Percentiles rank a stretch among this genome's conserved stretches.
Evolutionary conservation across 768 basidiomycete species (phyloP).

Genomic region (Agaricus blazei): DNA sequence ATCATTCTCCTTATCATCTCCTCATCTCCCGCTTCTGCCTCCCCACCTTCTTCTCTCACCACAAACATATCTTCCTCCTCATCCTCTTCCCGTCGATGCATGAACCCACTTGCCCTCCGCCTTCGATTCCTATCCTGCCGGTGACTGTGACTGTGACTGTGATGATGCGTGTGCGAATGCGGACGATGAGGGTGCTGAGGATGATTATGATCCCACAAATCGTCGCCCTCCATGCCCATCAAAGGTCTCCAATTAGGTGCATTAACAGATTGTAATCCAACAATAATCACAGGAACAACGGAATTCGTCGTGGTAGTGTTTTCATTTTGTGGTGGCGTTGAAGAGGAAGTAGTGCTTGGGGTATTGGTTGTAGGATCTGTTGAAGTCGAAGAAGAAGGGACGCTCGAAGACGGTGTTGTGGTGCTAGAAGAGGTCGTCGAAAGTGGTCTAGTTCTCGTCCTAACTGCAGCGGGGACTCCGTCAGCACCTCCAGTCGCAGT

Average conservation of each 20-base stretch:
- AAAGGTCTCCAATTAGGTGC: constrained; percentile 26
- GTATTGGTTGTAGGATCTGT: constrained; percentile 7
- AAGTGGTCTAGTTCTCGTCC: not conserved
- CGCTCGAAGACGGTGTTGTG: not conserved
- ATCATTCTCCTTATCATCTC: constrained; percentile 13
- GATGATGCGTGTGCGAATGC: not conserved
- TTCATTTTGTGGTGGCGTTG: not conserved
- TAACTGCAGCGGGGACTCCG: constrained; percentile 7
- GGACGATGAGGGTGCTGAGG: constrained; percentile 4
- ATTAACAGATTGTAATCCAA: constrained; percentile 74
- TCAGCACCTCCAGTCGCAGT: not conserved
- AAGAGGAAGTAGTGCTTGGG: not conserved
- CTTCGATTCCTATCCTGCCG: not conserved
- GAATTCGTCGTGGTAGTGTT: constrained; percentile 33
- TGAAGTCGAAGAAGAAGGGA: not conserved
- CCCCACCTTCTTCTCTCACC: constrained; percentile 6
- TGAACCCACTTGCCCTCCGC: not conserved
- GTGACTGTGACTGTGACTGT: not conserved
- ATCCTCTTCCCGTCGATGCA: constrained; percentile 10
- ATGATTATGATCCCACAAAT: constrained; percentile 12
- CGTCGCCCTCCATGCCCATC: constrained; percentile 16
- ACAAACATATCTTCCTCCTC: constrained; percentile 8
- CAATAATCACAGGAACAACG: constrained; percentile 80
- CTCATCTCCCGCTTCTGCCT: constrained; percentile 7
- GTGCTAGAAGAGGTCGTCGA: not conserved